These are phyloP conservation scores for Naganishia liquefaciens DNA, from an alignment of 1,284 basidiomycete species.

Conservation along the genomic window DNA sequence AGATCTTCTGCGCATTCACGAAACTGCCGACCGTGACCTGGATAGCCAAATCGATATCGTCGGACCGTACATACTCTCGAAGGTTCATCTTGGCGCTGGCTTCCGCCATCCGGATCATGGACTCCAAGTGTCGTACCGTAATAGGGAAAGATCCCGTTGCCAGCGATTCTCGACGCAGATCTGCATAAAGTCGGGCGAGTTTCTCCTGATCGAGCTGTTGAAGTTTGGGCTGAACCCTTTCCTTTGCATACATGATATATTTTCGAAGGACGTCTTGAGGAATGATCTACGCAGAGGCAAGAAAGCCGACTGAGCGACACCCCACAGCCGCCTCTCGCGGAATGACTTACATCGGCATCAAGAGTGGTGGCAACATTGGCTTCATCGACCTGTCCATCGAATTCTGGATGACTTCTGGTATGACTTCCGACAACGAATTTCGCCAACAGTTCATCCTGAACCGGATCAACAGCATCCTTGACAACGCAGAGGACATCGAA, in stretches of 20 bases:
- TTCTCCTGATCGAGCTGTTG: slow-evolving; percentile 96
- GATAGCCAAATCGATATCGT: slow-evolving; percentile 97
- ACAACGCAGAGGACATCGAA: slow-evolving; percentile 99
- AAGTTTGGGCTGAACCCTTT: slow-evolving; percentile 86
- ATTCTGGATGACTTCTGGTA: slow-evolving; percentile 88
- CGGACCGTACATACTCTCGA: slow-evolving; percentile 89
- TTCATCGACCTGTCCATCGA: slow-evolving; percentile 78
- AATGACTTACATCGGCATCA: slow-evolving; percentile 78
- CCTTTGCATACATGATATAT: slow-evolving; percentile 98
- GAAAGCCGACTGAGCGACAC: slow-evolving; percentile 11
- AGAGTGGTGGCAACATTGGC: slow-evolving; percentile 83
- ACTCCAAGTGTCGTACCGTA: slow-evolving; percentile 95
- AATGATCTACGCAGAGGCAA: slow-evolving; percentile 67
- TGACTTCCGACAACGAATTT: slow-evolving; percentile 97
- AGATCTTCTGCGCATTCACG: slow-evolving; percentile 95
- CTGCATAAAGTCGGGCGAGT: slow-evolving; percentile 89
- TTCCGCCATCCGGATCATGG: slow-evolving; percentile 99
- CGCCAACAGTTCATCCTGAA: slow-evolving; percentile 93
- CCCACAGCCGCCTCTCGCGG: neutral
- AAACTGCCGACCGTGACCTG: slow-evolving; percentile 93
- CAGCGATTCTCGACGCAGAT: slow-evolving; percentile 90
- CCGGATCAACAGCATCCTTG: slow-evolving; percentile 94
- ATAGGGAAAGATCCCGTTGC: slow-evolving; percentile 98
- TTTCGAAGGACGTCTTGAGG: slow-evolving; percentile 96
- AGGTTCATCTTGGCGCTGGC: slow-evolving; percentile 98